Evolutionary conservation across 2,329 filamentous ascomycete genomes (phyloP).

Genomic region (Diaporthe eres): DNA sequence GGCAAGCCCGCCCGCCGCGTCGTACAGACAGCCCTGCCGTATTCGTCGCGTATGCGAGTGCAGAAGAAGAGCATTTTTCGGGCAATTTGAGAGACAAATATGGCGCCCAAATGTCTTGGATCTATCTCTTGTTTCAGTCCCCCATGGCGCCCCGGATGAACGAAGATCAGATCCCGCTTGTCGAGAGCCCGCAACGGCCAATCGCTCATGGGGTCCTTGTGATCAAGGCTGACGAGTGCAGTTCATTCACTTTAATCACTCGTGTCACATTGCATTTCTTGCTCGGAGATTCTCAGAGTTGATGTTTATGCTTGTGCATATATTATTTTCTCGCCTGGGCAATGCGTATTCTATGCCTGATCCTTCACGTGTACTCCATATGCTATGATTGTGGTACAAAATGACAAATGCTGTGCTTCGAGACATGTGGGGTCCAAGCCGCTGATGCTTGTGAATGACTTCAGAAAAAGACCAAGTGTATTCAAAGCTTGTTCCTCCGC

Average conservation of each 20-base stretch:
- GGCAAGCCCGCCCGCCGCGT: not conserved
- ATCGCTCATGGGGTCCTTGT: not conserved
- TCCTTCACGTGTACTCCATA: slow-evolving; percentile 2
- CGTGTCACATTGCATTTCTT: not conserved
- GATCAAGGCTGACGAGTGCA: not conserved
- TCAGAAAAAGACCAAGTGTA: not conserved
- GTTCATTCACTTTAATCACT: not conserved
- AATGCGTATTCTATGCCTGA: slow-evolving; percentile 15
- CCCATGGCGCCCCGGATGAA: not conserved
- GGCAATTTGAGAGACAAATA: not conserved
- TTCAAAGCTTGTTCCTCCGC: not conserved
- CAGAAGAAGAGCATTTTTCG: not conserved
- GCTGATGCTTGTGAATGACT: not conserved
- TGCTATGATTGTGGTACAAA: not conserved
- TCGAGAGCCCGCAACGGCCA: not conserved
- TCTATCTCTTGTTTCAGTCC: not conserved
- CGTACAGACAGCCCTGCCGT: not conserved
- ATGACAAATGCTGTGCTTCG: slow-evolving; percentile 13
- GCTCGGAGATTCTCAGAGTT: not conserved
- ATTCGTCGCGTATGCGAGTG: not conserved
- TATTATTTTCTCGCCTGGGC: slow-evolving; percentile 5
- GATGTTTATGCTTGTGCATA: not conserved
- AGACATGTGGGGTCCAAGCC: not conserved
- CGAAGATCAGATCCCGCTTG: no score
- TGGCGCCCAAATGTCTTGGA: not conserved